phyloP scores from a whole-genome alignment of 305 asterid species.

The Fraxinus latifolia region DNA sequence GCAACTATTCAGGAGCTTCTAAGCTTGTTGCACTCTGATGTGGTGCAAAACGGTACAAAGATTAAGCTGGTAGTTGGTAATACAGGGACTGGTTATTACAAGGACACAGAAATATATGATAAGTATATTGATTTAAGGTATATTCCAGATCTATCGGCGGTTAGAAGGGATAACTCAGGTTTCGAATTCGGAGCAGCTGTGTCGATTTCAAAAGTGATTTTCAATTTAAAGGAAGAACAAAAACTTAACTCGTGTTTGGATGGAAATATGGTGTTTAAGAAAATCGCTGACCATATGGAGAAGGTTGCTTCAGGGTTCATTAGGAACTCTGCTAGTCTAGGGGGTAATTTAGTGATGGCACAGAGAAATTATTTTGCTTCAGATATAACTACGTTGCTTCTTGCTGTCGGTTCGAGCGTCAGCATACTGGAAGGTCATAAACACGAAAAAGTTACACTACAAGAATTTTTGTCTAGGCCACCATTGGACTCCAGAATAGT shows the following conservation, averaged over 20 bases:
- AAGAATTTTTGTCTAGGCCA: slow-evolving; percentile 60
- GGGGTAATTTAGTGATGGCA: slow-evolving; percentile 86
- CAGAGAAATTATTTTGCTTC: slow-evolving; percentile 82
- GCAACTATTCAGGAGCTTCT: slow-evolving; percentile 48
- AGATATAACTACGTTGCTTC: slow-evolving; percentile 75
- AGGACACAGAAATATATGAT: slow-evolving; percentile 41
- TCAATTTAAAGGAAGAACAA: slow-evolving; percentile 36
- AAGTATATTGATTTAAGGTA: slow-evolving; percentile 59
- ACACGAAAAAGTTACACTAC: slow-evolving; percentile 43
- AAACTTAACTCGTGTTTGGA: slow-evolving; percentile 23
- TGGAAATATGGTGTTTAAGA: slow-evolving; percentile 34
- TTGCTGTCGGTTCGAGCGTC: slow-evolving; percentile 59
- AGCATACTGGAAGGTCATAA: slow-evolving; percentile 37
- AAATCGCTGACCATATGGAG: slow-evolving; percentile 63
- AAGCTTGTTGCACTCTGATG: slow-evolving; percentile 38
- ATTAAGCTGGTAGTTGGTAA: slow-evolving; percentile 65
- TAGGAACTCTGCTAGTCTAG: slow-evolving; percentile 79
- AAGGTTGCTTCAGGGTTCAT: slow-evolving; percentile 66
- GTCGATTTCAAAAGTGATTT: slow-evolving; percentile 56
- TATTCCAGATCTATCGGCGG: slow-evolving; percentile 56
- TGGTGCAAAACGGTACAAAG: slow-evolving; percentile 21
- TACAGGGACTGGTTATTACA: slow-evolving; percentile 66
- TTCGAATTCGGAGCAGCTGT: slow-evolving; percentile 68
- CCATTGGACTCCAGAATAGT: slow-evolving; percentile 49
- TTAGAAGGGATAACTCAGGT: slow-evolving; percentile 36